These are phyloP conservation scores for Perkinsela sp. DNA, from an alignment of 208 protist genomes.

Conservation along the genomic window DNA sequence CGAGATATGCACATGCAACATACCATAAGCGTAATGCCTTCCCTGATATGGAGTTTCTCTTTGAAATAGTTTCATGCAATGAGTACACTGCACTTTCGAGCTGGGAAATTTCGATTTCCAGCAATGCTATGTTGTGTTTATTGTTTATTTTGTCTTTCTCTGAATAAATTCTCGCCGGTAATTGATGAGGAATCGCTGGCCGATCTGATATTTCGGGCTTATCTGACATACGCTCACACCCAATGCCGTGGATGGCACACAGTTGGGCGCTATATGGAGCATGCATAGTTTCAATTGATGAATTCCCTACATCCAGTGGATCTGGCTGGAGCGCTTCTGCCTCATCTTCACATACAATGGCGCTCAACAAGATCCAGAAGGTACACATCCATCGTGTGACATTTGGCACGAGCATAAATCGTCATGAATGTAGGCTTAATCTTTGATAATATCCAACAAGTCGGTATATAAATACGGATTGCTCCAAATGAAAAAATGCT, in stretches of 20 bases:
- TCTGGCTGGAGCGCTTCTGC: too few species aligned
- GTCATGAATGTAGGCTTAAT: too few species aligned
- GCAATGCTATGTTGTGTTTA: not conserved
- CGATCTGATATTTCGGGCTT: not conserved
- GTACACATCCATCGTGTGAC: too few species aligned
- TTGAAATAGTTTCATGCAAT: not conserved
- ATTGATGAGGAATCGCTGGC: not conserved
- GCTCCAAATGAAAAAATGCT: not conserved
- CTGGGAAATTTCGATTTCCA: not conserved
- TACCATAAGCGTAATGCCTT: not conserved
- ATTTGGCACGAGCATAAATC: too few species aligned
- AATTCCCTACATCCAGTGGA: too few species aligned
- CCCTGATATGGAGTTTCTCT: not conserved
- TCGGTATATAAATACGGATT: too few species aligned
- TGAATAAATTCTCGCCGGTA: not conserved
- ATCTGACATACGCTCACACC: not conserved
- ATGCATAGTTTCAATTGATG: not conserved
- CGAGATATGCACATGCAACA: not conserved
- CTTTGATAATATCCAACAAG: too few species aligned
- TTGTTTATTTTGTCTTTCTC: too few species aligned
- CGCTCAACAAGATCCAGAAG: too few species aligned
- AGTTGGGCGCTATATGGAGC: not conserved
- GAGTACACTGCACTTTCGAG: not conserved
- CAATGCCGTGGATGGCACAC: not conserved
- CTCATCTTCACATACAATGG: too few species aligned